Evolutionary conservation across 2,329 filamentous ascomycete genomes (phyloP).

Genomic region (Exophiala calicioides): DNA sequence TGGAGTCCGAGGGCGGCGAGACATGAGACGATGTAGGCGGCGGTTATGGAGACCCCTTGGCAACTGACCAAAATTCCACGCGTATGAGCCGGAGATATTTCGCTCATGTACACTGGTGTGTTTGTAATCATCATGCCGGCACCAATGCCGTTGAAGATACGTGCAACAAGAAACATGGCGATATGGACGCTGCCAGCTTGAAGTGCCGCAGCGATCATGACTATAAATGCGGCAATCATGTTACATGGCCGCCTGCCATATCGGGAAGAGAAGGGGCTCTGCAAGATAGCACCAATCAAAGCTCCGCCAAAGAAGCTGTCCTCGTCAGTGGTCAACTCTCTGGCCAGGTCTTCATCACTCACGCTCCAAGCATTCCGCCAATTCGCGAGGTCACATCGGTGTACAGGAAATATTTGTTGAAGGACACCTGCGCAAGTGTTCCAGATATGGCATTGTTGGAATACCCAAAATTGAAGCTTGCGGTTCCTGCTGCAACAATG

Average conservation of each 20-base stretch:
- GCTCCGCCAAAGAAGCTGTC: slow-evolving; percentile 14
- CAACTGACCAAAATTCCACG: slow-evolving; percentile 15
- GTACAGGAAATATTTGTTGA: slow-evolving; percentile 37
- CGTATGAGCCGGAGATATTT: slow-evolving; percentile 12
- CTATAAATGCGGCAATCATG: slow-evolving; percentile 38
- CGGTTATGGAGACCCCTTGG: slow-evolving; percentile 11
- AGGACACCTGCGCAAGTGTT: slow-evolving; percentile 42
- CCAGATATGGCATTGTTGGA: slow-evolving; percentile 18
- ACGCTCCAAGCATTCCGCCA: slow-evolving; percentile 17
- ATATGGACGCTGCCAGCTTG: slow-evolving; percentile 35
- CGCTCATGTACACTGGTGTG: slow-evolving; percentile 17
- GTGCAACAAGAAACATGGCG: slow-evolving; percentile 36
- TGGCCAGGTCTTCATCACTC: background rate
- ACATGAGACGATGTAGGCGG: slow-evolving; percentile 12
- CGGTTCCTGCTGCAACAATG: slow-evolving; percentile 8
- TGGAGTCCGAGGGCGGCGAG: slow-evolving; percentile 9
- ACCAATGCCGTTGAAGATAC: slow-evolving; percentile 42
- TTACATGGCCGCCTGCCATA: slow-evolving; percentile 40
- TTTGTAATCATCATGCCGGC: slow-evolving; percentile 30
- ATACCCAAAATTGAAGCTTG: slow-evolving; percentile 18
- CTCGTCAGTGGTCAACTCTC: background rate
- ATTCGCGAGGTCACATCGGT: slow-evolving; percentile 4
- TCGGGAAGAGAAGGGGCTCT: slow-evolving; percentile 11
- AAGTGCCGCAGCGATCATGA: slow-evolving; percentile 39
- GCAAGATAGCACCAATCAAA: slow-evolving; percentile 7